Conservation (phyloP, 805 yeast genomes). For the Lipomyces oligophaga region DNA sequence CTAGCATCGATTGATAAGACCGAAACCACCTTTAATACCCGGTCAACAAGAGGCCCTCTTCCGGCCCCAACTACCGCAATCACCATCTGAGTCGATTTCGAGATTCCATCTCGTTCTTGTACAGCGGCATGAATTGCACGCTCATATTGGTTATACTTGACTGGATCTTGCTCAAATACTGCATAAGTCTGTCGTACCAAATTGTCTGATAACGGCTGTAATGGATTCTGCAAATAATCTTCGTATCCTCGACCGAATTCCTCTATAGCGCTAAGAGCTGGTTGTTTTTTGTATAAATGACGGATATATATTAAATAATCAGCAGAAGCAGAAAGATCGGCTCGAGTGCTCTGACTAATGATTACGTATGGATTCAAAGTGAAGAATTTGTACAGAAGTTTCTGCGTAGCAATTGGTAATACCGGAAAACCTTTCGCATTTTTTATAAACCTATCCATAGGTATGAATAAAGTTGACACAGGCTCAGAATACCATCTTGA, state of each 20-base stretch:
- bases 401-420: slow-evolving; percentile 55
- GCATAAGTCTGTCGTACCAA: slow-evolving; percentile 59
- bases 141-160: slow-evolving; percentile 67
- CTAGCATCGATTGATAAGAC: slow-evolving; percentile 36
- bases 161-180: slow-evolving; percentile 64
- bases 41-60: slow-evolving; percentile 72
- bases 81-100: neutral
- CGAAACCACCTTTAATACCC: slow-evolving; percentile 46
- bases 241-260: slow-evolving; percentile 39
- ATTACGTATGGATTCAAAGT: slow-evolving; percentile 46
- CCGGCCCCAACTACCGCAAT: slow-evolving; percentile 83
- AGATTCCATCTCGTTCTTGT: neutral
- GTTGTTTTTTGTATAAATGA: slow-evolving; percentile 37
- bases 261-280: slow-evolving; percentile 36
- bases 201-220: slow-evolving; percentile 64
- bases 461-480: slow-evolving; percentile 52
- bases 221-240: slow-evolving; percentile 54
- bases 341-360: slow-evolving; percentile 35
- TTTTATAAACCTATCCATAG: slow-evolving; percentile 53
- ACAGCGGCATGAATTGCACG: slow-evolving; percentile 56
- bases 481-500: slow-evolving; percentile 70
- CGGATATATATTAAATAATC: slow-evolving; percentile 46
- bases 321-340: slow-evolving; percentile 34
- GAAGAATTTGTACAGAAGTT: slow-evolving; percentile 44
- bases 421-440: slow-evolving; percentile 65